Conservation (phyloP, 2,329 filamentous ascomycete genomes). For the Paecilomyces fulvus region DNA sequence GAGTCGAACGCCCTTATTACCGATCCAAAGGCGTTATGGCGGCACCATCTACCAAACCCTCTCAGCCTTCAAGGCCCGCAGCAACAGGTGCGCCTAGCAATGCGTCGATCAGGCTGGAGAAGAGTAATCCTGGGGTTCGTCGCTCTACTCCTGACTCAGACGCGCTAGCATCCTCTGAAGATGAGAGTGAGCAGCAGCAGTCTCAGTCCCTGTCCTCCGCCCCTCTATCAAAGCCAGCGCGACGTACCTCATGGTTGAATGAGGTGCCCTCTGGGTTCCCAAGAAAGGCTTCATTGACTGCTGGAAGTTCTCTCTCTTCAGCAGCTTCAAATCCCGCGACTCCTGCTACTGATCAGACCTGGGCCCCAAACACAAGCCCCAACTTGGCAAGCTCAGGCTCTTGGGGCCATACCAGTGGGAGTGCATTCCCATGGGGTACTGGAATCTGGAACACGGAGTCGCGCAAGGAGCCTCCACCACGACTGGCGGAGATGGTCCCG, state of each 20-base stretch:
- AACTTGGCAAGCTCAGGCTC: conserved; percentile 32
- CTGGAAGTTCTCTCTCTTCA: conserved; percentile 66
- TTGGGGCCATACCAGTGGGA: conserved; percentile 38
- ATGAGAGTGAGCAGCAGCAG: conserved; percentile 67
- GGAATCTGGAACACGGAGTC: conserved; percentile 73
- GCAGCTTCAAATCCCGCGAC: conserved; percentile 74
- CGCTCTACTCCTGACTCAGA: conserved; percentile 91
- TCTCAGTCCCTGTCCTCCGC: conserved; percentile 39
- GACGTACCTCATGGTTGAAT: conserved; percentile 78
- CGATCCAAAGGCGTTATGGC: conserved; percentile 32
- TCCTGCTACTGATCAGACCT: conserved; percentile 58
- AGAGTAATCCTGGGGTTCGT: conserved; percentile 59
- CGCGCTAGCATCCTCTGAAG: conserved; percentile 86
- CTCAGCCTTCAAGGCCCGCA: conserved; percentile 22
- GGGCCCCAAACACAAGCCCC: conserved; percentile 31
- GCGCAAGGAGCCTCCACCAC: conserved; percentile 66
- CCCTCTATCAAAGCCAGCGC: conserved; percentile 53
- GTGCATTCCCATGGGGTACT: conserved; percentile 61
- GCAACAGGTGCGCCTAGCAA: conserved; percentile 44
- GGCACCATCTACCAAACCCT: conserved; percentile 18
- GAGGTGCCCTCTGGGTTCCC: conserved; percentile 63
- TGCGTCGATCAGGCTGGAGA: conserved; percentile 62
- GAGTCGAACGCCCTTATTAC: conserved; percentile 3
- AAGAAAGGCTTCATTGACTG: conserved; percentile 65
- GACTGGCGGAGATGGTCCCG: conserved; percentile 64